Conservation (phyloP, 2,329 filamentous ascomycete species). For the Cadophora luteo-olivacea region DNA sequence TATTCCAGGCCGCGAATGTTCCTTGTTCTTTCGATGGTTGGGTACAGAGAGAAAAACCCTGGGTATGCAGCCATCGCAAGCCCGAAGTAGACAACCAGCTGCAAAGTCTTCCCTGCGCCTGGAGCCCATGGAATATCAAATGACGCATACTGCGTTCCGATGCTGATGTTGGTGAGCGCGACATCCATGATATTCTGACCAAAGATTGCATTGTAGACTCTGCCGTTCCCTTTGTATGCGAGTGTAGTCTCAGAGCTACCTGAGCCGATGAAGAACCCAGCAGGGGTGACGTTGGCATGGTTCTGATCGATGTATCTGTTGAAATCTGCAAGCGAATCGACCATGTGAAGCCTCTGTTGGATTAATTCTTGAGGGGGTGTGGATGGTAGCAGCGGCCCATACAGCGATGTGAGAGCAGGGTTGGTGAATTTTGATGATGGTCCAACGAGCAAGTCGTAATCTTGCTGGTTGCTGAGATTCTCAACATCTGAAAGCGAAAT, state of each 20-base stretch:
- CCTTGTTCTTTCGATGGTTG: conserved; percentile 79
- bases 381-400: conserved; percentile 34
- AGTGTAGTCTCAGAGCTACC: conserved; percentile 65
- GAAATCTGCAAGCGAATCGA: conserved; percentile 73
- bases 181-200: conserved; percentile 71
- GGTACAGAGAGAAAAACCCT: conserved; percentile 87
- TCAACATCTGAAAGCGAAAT: conserved; percentile 49
- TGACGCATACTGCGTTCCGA: conserved; percentile 73
- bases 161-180: conserved; percentile 70
- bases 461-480: conserved; percentile 31
- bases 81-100: conserved; percentile 82
- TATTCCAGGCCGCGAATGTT: conserved; percentile 88
- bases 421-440: conserved; percentile 51
- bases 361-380: conserved; percentile 32
- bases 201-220: conserved; percentile 61
- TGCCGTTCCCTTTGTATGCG: conserved; percentile 72
- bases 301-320: conserved; percentile 66
- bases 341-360: conserved; percentile 43
- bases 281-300: conserved; percentile 74
- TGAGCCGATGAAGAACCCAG: conserved; percentile 80
- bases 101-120: conserved; percentile 73
- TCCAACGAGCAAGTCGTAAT: conserved; percentile 48
- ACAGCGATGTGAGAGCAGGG: conserved; percentile 33
- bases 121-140: conserved; percentile 80
- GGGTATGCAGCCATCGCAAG: conserved; percentile 81